phyloP scores from a whole-genome alignment of 2,329 filamentous ascomycete species.

The Cyclaneusma minus region DNA sequence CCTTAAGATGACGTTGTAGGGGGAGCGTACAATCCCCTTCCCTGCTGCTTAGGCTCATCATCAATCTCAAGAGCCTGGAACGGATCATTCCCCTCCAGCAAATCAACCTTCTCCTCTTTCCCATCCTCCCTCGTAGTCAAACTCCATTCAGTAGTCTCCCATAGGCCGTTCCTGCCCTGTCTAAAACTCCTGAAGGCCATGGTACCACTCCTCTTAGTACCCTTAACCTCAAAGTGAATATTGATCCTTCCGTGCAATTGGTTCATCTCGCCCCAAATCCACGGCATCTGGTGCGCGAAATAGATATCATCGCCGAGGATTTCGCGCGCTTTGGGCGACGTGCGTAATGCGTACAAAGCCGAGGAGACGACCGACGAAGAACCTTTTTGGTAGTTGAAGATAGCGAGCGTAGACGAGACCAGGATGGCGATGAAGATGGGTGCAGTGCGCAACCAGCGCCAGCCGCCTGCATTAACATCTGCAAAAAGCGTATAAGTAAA shows the following conservation, averaged over 20 bases:
- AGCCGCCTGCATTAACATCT: conserved; percentile 8
- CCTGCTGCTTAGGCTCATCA: conserved; percentile 24
- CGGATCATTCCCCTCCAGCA: conserved; percentile 59
- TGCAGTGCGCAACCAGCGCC: conserved; percentile 54
- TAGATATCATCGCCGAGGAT: conserved; percentile 78
- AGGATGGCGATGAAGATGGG: conserved; percentile 69
- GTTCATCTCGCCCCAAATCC: conserved; percentile 80
- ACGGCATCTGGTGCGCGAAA: conserved; percentile 63
- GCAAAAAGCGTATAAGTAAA: conserved; percentile 1
- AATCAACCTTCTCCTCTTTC: conserved; percentile 44
- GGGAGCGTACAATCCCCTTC: conserved; percentile 19
- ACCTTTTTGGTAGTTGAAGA: conserved; percentile 98
- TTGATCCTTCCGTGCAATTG: conserved; percentile 85
- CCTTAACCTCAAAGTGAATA: conserved; percentile 75
- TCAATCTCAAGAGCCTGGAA: conserved; percentile 37
- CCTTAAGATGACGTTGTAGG: conserved; percentile 12
- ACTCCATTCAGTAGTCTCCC: conserved; percentile 85
- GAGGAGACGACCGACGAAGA: conserved; percentile 76
- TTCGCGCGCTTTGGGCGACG: conserved; percentile 56
- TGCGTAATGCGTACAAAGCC: conserved; percentile 83
- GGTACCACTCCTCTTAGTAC: conserved; percentile 50
- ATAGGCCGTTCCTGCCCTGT: conserved; percentile 44
- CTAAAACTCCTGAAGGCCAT: conserved; percentile 73
- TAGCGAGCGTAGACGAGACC: conserved; percentile 57
- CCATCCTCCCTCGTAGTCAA: conserved; percentile 48